Conservation (phyloP, 148 eudicot genomes). For the Amaranthus palmeri region DNA sequence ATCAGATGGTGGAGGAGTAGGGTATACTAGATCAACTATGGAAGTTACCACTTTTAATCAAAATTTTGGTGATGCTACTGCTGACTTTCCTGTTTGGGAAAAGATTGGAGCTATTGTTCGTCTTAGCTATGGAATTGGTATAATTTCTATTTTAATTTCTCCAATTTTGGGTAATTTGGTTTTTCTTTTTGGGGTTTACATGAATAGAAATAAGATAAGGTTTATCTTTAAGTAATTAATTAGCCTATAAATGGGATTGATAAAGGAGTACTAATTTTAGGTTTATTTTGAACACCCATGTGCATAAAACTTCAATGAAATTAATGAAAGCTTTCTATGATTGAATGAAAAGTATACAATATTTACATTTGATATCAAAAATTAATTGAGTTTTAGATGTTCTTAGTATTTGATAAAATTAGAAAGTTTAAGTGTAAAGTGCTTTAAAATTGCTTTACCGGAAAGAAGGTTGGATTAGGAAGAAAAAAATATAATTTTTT, state of each 20-base stretch:
- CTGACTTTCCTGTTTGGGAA: constrained; percentile 83
- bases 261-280: too few species aligned
- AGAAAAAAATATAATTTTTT: background rate
- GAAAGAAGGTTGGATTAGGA: background rate
- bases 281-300: too few species aligned
- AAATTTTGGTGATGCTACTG: constrained; percentile 46
- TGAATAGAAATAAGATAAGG: background rate
- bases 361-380: too few species aligned
- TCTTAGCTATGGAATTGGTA: constrained; percentile 91
- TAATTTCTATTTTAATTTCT: background rate
- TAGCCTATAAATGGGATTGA: too few species aligned
- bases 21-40: constrained; percentile 68
- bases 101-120: constrained; percentile 88
- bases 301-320: too few species aligned
- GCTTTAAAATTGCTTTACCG: background rate
- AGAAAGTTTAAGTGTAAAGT: background rate
- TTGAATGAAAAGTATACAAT: too few species aligned
- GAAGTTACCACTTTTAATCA: constrained; percentile 86
- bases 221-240: background rate
- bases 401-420: too few species aligned
- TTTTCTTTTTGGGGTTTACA: background rate
- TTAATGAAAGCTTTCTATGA: too few species aligned
- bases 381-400: too few species aligned
- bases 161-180: background rate
- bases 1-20: constrained; percentile 35